A percentile compares a stretch with the other conserved stretches of the same genome.
phyloP scores from a whole-genome alignment of 1,139 yeast species.

The Suhomyces maxii region DNA sequence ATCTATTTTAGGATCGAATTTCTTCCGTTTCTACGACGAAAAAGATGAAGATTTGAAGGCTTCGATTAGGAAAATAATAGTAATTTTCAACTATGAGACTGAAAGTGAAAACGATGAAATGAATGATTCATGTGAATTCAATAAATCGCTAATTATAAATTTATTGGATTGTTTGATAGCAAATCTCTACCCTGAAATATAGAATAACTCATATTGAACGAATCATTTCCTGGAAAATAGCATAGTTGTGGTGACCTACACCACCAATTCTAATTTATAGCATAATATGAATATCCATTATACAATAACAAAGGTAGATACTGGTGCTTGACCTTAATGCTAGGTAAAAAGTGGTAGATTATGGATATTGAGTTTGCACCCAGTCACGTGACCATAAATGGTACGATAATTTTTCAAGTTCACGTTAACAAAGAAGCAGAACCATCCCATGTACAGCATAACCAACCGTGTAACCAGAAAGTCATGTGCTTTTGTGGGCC shows the following conservation, averaged over 20 bases:
- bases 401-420: background rate
- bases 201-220: background rate
- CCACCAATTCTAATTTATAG: background rate
- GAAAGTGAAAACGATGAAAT: constrained; percentile 6
- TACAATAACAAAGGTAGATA: too few relatives aligned
- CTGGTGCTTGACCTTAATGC: too few relatives aligned
- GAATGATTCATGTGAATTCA: constrained; percentile 22
- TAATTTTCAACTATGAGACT: constrained; percentile 21
- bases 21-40: constrained; percentile 15
- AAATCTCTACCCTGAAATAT: constrained; percentile 30
- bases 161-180: constrained; percentile 32
- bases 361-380: background rate
- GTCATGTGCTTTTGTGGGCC: background rate
- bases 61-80: constrained; percentile 20
- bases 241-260: background rate
- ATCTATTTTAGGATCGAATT: constrained; percentile 1
- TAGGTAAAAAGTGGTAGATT: too few relatives aligned
- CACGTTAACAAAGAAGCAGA: background rate
- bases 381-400: background rate
- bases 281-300: too few relatives aligned
- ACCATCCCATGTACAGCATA: background rate
- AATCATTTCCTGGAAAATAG: too few relatives aligned
- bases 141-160: constrained; percentile 31
- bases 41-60: constrained; percentile 17
- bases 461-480: background rate